A percentile compares a stretch with the other conserved stretches of the same genome.
These are phyloP conservation scores for Butyriboletus loyo DNA, from an alignment of 768 basidiomycete species.

Conservation along the genomic window DNA sequence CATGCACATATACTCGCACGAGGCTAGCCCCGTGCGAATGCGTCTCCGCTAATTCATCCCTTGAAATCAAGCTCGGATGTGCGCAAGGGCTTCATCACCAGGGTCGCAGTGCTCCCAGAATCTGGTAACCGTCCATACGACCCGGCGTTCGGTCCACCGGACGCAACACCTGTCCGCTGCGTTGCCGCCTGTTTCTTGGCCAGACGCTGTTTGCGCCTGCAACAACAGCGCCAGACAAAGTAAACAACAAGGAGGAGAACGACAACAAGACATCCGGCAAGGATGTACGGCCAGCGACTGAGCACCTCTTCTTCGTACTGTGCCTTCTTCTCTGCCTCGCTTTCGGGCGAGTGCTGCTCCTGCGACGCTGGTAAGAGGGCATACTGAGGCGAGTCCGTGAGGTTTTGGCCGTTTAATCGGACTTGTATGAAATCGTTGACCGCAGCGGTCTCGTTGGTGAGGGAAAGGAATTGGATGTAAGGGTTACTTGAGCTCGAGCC, in stretches of 20 bases:
- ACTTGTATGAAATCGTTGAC: slow-evolving; percentile 63
- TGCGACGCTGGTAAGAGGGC: slow-evolving; percentile 58
- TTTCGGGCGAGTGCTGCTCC: slow-evolving; percentile 60
- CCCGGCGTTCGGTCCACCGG: slow-evolving; percentile 1
- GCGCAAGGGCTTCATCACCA: slow-evolving; percentile 31
- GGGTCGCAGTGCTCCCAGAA: slow-evolving; percentile 27
- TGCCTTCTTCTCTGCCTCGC: slow-evolving; percentile 63
- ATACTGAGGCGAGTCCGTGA: slow-evolving; percentile 51
- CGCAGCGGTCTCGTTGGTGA: slow-evolving; percentile 51
- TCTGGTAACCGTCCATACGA: slow-evolving; percentile 26
- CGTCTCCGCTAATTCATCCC: slow-evolving; percentile 15
- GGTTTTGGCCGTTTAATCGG: slow-evolving; percentile 60
- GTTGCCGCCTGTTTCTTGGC: slow-evolving; percentile 22
- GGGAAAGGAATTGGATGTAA: slow-evolving; percentile 66
- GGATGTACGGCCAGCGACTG: slow-evolving; percentile 74
- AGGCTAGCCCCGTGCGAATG: slow-evolving; percentile 10
- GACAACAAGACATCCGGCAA: slow-evolving; percentile 54
- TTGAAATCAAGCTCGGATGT: slow-evolving; percentile 17
- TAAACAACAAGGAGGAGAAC: slow-evolving; percentile 44
- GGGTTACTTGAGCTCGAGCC: slow-evolving; percentile 50
- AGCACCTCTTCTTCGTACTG: slow-evolving; percentile 59
- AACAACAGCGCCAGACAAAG: slow-evolving; percentile 63
- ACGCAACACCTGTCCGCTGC: slow-evolving; percentile 11
- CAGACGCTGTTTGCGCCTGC: slow-evolving; percentile 36
- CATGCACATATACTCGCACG: background rate